phyloP scores from a whole-genome alignment of 208 protist genomes.

The Wallacemonas rigidus region DNA sequence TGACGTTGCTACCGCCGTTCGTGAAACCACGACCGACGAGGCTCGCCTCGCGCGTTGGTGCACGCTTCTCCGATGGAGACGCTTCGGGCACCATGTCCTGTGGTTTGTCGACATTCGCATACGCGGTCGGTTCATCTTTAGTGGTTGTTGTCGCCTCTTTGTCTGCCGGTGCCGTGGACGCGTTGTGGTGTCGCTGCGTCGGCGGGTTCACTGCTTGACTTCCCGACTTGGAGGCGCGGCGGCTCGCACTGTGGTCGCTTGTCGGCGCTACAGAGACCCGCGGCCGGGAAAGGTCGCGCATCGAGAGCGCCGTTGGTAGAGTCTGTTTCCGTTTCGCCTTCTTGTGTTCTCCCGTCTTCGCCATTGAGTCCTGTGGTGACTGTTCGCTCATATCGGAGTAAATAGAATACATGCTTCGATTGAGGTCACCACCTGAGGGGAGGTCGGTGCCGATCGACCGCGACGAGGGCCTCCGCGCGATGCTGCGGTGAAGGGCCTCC shows the following conservation, averaged over 20 bases:
- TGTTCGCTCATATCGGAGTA: not conserved
- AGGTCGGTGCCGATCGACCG: not conserved
- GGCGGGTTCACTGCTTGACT: not conserved
- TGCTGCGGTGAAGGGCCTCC: conserved; percentile 3
- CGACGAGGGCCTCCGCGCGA: not conserved
- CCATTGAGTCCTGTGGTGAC: not conserved
- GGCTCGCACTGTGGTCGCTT: not conserved
- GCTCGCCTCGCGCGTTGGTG: conserved; percentile 7
- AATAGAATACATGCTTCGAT: conserved; percentile 8
- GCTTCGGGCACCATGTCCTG: not conserved
- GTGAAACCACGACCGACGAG: conserved; percentile 7
- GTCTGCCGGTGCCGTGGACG: not conserved
- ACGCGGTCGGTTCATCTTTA: not conserved
- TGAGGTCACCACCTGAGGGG: not conserved
- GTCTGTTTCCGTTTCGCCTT: not conserved
- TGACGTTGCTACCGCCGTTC: not conserved
- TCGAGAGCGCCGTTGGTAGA: conserved; percentile 7
- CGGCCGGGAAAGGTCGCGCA: conserved; percentile 10
- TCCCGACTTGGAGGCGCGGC: not conserved
- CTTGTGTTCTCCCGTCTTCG: not conserved
- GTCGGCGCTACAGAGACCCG: not conserved
- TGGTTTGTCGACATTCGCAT: not conserved
- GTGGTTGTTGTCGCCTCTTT: not conserved
- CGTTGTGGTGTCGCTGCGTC: not conserved
- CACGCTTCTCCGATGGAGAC: not conserved